Percentiles rank a stretch among this genome's conserved stretches.
Conservation (phyloP, 768 basidiomycete species). For the Lactifluus hygrophoroides region DNA sequence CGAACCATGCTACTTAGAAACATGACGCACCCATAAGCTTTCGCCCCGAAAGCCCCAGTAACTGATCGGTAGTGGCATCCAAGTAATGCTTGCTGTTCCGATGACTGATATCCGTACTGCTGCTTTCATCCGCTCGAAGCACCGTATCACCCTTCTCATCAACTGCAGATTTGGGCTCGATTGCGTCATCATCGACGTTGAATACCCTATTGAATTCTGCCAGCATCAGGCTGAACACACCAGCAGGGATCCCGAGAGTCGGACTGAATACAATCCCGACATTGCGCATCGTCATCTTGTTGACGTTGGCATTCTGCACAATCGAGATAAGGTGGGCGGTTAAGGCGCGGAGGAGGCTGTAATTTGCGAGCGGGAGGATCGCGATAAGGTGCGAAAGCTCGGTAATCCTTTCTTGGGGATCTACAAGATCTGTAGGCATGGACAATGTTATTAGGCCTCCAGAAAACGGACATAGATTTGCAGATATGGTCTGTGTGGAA, state of each 20-base stretch:
- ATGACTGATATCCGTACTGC: conserved; percentile 38
- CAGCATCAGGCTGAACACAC: conserved; percentile 91
- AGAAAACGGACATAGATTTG: conserved; percentile 1
- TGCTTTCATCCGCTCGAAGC: conserved; percentile 11
- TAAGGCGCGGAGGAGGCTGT: conserved; percentile 86
- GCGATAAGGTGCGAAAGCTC: conserved; percentile 85
- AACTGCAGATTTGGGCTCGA: conserved; percentile 12
- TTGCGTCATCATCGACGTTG: conserved; percentile 53
- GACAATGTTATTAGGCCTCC: conserved; percentile 8
- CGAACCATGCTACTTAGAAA: not conserved
- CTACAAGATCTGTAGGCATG: conserved; percentile 62
- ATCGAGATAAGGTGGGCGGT: conserved; percentile 93
- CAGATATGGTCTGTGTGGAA: conserved; percentile 18
- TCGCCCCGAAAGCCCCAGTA: conserved; percentile 72
- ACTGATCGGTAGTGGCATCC: conserved; percentile 72
- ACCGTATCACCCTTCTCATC: conserved; percentile 8
- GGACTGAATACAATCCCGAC: conserved; percentile 98
- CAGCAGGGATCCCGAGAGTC: conserved; percentile 95
- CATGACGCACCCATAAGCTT: conserved; percentile 49
- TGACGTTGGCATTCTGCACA: conserved; percentile 79
- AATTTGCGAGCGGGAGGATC: conserved; percentile 84
- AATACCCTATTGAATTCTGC: conserved; percentile 91
- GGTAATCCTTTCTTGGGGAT: conserved; percentile 77
- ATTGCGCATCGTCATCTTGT: conserved; percentile 99
- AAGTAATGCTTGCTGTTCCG: conserved; percentile 82